Evolutionary conservation across 495 filamentous ascomycete species (phyloP), one percentile per base, ranked within the genome.

Genomic region (Tirmania nivea): DNA sequence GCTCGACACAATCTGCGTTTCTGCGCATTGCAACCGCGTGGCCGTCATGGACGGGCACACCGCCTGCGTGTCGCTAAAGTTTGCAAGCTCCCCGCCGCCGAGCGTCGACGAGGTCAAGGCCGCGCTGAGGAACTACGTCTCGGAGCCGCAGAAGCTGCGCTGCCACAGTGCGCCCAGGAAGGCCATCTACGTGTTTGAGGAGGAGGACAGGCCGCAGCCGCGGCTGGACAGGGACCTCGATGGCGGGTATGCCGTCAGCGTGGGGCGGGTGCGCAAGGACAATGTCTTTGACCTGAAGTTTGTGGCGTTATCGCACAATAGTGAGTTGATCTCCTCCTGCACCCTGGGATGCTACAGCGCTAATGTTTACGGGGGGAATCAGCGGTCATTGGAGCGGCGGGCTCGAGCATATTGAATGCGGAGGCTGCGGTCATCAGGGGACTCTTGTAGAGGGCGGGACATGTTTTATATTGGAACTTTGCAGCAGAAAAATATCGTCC

Each of bases 371-470:
- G n/a, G n/a, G n/a, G n/a, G n/a, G n/a, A 8, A 14, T 45, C 55
- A 81, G 78, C 88, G 48, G 80, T 97, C 47, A 88, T 97, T 63
- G 89, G 88, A 59, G 90, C 90, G 37, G 87, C 90, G 10, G 90
- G 90, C 35, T 90, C 84, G 9, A 93, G 85, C 14, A 92, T 95
- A 65, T 69, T 97, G 54, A 95, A 95, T 66, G 85, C 87, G 11
- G 90, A 95, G 66, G 85, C 87, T 35, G 88, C 89, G 36, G 78
- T 94, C 21, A 75, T 94, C 50, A 92, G 87, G 70, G 90, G 88
- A 9, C 84, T 79, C 59, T 72, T 86, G 57, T 88, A 75, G 25
- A 31, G 25, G 25, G 25, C 25, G 0, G 25, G 25, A 5, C 7
- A 31, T 31, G 25, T 3, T 31, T 31, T 7, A 31, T 31, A 31